Conservation (phyloP, 73 alveolate species). For the Breviolum minutum region DNA sequence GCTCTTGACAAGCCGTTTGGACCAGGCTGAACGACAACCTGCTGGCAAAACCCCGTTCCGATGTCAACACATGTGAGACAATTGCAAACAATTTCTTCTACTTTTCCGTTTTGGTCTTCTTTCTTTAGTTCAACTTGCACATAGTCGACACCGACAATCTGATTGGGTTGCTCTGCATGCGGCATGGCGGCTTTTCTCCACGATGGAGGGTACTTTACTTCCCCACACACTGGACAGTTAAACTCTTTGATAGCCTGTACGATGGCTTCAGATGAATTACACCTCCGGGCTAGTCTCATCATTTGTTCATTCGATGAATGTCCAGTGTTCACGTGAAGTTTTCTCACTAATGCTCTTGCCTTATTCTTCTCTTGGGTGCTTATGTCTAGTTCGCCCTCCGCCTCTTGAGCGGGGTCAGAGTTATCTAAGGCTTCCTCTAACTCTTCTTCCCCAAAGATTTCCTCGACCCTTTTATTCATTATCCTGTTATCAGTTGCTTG, state of each 20-base stretch:
- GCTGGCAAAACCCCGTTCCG: not conserved
- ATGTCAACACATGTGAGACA: not conserved
- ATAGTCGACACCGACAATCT: not conserved
- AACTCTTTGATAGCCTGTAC: not conserved
- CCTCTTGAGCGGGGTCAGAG: not conserved
- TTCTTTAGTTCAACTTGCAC: not conserved
- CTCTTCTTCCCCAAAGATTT: not conserved
- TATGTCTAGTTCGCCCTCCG: not conserved
- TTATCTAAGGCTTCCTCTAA: not conserved
- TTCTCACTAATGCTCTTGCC: not conserved
- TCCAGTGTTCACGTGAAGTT: conserved; percentile 13
- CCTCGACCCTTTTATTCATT: not conserved
- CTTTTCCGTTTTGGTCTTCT: not conserved
- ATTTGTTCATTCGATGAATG: not conserved
- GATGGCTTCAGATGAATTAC: not conserved
- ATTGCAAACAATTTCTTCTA: not conserved
- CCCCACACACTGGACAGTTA: conserved; percentile 18
- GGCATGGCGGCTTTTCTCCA: not conserved
- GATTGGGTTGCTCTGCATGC: conserved; percentile 10
- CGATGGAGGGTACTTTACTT: not conserved
- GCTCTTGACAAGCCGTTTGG: not conserved
- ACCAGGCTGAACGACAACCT: not conserved
- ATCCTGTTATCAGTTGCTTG: not conserved
- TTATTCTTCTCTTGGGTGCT: not conserved
- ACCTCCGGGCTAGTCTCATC: not conserved